Evolutionary conservation across 371 early-diverging fungal genomes (phyloP), one percentile per base, ranked within the genome.

Genomic region (Mucor piriformis): DNA sequence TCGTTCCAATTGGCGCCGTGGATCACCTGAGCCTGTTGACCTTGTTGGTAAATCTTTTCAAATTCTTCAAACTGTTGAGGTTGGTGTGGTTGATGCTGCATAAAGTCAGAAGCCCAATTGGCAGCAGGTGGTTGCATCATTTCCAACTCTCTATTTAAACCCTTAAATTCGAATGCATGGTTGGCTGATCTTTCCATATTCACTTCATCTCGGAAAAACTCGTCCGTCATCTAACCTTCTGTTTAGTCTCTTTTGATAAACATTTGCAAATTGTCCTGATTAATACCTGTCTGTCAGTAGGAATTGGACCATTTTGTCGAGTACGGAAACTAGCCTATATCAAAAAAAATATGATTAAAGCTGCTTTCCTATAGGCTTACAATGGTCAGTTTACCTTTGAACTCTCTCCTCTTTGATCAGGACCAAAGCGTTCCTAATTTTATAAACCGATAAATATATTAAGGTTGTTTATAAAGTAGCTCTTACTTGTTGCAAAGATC

Each of bases 401-500:
- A 55, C 88, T 68, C 65, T 88, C 73, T 46, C 80, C 83, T 66
- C 61, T 69, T 70, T 58, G 80, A 50, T 69, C 73, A 42, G 67
- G 63, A 37, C 73, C 73, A 60, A 85, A 85, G 29, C 86, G 88
- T 68, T 88, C 90, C 90, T 90, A 73, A 1, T 6, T 18, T 15
- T 18, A 16, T 5, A 7, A n/a, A n/a, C n/a, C n/a, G n/a, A 23
- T 51, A 18, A 25, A 35, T n/a, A 18, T 35, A n/a, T 23, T 20
- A 42, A 18, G 8, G 1, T 6, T 42, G 7, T 20, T 10, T 43
- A 4, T 18, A 35, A 21, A 33, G 38, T 37, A 18, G n/a, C n/a
- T 7, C 59, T 61, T 86, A 85, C 92, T 83, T 90, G 92, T 66
- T 91, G 90, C 23, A 90, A 74, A 1, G 92, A 89, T 49, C 88